phyloP scores from a whole-genome alignment of 2,329 filamentous ascomycete species.

The Pseudocercospora musae region DNA sequence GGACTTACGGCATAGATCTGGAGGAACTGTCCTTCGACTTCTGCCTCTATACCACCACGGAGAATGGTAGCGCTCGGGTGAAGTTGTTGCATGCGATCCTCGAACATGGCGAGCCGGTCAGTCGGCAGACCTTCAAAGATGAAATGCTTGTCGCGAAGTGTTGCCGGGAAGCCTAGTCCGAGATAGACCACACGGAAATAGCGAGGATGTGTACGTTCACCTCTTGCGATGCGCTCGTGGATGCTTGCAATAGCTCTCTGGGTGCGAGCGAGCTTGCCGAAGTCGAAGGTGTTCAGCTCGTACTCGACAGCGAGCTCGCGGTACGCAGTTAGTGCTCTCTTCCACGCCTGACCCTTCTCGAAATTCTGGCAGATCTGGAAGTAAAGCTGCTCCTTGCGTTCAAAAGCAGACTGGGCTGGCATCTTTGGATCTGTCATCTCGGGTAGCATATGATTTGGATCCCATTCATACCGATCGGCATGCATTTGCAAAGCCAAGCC shows the following conservation, averaged over 20 bases:
- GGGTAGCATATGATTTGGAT: conserved; percentile 63
- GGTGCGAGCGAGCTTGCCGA: conserved; percentile 82
- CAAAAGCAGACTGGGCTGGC: conserved; percentile 80
- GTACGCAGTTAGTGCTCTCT: conserved; percentile 80
- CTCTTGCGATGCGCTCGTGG: conserved; percentile 82
- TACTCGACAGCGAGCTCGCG: conserved; percentile 90
- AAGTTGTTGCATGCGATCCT: conserved; percentile 86
- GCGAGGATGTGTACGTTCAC: conserved; percentile 71
- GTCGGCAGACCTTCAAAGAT: conserved; percentile 79
- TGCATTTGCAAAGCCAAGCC: conserved; percentile 86
- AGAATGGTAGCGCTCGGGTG: conserved; percentile 83
- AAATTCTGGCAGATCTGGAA: conserved; percentile 94
- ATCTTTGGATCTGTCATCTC: conserved; percentile 72
- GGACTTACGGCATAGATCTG: conserved; percentile 77
- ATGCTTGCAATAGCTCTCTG: conserved; percentile 89
- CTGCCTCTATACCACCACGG: conserved; percentile 62
- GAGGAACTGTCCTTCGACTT: conserved; percentile 86
- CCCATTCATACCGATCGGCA: conserved; percentile 90
- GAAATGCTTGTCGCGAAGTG: conserved; percentile 83
- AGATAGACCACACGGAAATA: conserved; percentile 92
- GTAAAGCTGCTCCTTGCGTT: conserved; percentile 87
- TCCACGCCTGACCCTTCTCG: conserved; percentile 92
- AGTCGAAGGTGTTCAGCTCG: conserved; percentile 84
- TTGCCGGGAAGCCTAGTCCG: conserved; percentile 80
- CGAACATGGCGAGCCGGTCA: conserved; percentile 77